Percentiles rank a stretch among this genome's conserved stretches.
phyloP scores from a whole-genome alignment of 2,329 filamentous ascomycete species.

The Stagonosporopsis cucurbitacearum region DNA sequence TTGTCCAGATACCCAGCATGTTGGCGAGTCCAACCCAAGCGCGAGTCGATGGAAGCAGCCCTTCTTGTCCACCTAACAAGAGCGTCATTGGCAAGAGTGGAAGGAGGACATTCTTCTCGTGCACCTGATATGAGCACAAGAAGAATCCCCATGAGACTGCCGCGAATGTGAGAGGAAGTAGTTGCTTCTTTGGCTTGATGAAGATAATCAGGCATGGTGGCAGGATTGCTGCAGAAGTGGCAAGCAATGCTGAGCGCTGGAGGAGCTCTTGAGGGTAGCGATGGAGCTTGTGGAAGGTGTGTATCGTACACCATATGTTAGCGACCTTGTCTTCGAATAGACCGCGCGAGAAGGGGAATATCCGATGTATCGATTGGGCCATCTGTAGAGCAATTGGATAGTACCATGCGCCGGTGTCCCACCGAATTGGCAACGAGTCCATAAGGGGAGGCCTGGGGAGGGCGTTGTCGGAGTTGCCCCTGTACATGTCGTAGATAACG shows the following conservation, averaged over 20 bases:
- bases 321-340: constrained; percentile 99
- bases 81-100: constrained; percentile 94
- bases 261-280: constrained; percentile 73
- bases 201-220: constrained; percentile 83
- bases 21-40: constrained; percentile 98
- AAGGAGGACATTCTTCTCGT: constrained; percentile 95
- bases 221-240: constrained; percentile 77
- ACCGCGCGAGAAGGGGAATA: constrained; percentile 95
- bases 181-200: constrained; percentile 74
- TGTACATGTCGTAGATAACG: constrained; percentile 70
- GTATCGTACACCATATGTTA: constrained; percentile 95
- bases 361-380: constrained; percentile 83
- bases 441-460: constrained; percentile 68
- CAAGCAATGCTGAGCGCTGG: constrained; percentile 74
- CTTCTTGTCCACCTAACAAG: constrained; percentile 78
- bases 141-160: constrained; percentile 96
- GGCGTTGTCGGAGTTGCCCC: constrained; percentile 65
- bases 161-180: constrained; percentile 81
- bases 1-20: constrained; percentile 85
- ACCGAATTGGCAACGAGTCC: constrained; percentile 64
- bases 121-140: constrained; percentile 95
- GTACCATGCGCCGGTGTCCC: constrained; percentile 69
- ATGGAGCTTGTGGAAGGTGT: constrained; percentile 86
- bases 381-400: constrained; percentile 80
- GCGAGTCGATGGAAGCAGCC: constrained; percentile 75